phyloP scores from a whole-genome alignment of 1,284 basidiomycete genomes.

The Austroboletus olivaceoglutinosus region DNA sequence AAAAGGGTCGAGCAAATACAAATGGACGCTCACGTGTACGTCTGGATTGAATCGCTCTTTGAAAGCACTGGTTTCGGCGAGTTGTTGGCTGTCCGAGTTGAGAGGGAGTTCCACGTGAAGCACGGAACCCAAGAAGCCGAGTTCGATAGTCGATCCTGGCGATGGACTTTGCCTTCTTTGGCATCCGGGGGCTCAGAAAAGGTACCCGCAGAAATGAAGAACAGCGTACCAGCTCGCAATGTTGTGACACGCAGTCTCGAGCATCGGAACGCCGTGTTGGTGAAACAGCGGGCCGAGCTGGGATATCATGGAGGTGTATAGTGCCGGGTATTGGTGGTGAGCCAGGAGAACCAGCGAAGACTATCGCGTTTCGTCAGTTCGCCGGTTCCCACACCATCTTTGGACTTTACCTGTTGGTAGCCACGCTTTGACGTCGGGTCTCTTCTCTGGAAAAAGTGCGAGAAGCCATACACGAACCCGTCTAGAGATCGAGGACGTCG shows the following conservation, averaged over 20 bases:
- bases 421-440: constrained; percentile 75
- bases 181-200: constrained; percentile 19
- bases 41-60: constrained; percentile 47
- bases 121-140: constrained; percentile 79
- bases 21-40: constrained; percentile 41
- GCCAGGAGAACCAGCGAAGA: constrained; percentile 86
- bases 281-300: constrained; percentile 79
- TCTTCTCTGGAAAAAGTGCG: constrained; percentile 75
- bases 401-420: constrained; percentile 71
- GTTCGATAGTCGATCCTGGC: constrained; percentile 63
- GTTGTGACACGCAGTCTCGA: constrained; percentile 84
- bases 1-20: not conserved
- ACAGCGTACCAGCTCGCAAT: constrained; percentile 48
- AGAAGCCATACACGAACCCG: constrained; percentile 81
- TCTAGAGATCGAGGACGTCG: constrained; percentile 47
- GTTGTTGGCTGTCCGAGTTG: constrained; percentile 69
- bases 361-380: constrained; percentile 38
- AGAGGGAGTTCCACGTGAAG: constrained; percentile 72
- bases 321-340: constrained; percentile 77
- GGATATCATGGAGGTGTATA: constrained; percentile 72
- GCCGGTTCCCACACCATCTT: not conserved
- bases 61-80: constrained; percentile 49
- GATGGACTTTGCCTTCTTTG: constrained; percentile 71
- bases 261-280: constrained; percentile 71
- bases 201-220: constrained; percentile 1